A percentile compares a stretch with the other conserved stretches of the same genome.
phyloP scores from a whole-genome alignment of 192 early-diverging fungal species.

The Chytriomyces sp. region DNA sequence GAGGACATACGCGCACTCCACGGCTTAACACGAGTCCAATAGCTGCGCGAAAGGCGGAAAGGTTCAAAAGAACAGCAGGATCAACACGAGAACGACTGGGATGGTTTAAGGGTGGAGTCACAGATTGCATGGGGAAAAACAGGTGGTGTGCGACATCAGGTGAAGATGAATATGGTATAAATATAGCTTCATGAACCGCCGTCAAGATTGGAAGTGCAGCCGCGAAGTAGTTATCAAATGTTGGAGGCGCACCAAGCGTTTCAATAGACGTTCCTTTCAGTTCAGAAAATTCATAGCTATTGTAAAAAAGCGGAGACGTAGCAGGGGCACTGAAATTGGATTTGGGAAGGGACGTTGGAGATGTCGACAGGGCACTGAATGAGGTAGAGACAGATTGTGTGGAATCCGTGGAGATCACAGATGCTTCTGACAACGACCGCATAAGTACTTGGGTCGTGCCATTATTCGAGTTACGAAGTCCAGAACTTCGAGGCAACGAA shows the following conservation, averaged over 20 bases:
- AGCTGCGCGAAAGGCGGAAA: not conserved
- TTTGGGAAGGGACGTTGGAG: not conserved
- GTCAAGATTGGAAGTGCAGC: not conserved
- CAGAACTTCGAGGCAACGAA: not conserved
- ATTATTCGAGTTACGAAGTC: not conserved
- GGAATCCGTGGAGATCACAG: slow-evolving; percentile 1
- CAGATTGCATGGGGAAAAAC: not conserved
- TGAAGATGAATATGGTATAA: not conserved
- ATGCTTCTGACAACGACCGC: slow-evolving; percentile 13
- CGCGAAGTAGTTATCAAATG: not conserved
- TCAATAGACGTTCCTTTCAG: slow-evolving; percentile 11
- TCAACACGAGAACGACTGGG: not conserved
- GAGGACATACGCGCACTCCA: not conserved
- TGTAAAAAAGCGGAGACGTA: not conserved
- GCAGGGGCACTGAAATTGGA: not conserved
- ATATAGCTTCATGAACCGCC: not conserved
- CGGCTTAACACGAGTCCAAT: slow-evolving; percentile 1
- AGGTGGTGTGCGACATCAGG: not conserved
- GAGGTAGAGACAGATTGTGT: not conserved
- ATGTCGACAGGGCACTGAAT: not conserved
- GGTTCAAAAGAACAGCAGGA: not conserved
- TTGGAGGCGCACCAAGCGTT: not conserved
- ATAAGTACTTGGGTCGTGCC: not conserved
- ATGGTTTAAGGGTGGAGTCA: not conserved
- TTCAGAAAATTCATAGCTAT: slow-evolving; percentile 7